Percentiles rank a stretch among this genome's conserved stretches.
These are phyloP conservation scores for Phyllosticta capitalensis DNA, from an alignment of 2,329 filamentous ascomycete genomes.

Conservation along the genomic window DNA sequence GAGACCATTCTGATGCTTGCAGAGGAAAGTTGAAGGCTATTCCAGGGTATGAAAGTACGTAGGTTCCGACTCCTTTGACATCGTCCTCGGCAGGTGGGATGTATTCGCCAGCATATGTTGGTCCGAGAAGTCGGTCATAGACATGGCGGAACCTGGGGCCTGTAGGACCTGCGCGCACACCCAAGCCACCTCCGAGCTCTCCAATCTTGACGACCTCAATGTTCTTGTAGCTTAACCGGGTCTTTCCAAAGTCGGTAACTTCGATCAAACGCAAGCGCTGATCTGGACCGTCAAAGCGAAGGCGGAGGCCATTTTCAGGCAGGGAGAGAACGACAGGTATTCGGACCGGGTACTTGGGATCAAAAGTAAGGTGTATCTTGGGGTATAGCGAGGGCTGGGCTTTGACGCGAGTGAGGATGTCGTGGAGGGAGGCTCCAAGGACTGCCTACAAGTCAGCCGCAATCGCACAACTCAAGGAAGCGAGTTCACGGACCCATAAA, in stretches of 20 bases:
- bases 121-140: slow-evolving; percentile 87
- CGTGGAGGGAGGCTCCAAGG: slow-evolving; percentile 84
- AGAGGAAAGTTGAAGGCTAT: slow-evolving; percentile 88
- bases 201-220: slow-evolving; percentile 64
- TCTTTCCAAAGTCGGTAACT: slow-evolving; percentile 80
- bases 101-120: slow-evolving; percentile 90
- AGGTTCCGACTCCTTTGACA: slow-evolving; percentile 54
- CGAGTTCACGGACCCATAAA: slow-evolving; percentile 27
- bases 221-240: slow-evolving; percentile 70
- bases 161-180: slow-evolving; percentile 24
- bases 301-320: slow-evolving; percentile 74
- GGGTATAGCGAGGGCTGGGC: slow-evolving; percentile 76
- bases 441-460: slow-evolving; percentile 39
- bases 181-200: slow-evolving; percentile 15
- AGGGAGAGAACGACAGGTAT: slow-evolving; percentile 68
- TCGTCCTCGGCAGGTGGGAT: slow-evolving; percentile 51
- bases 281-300: slow-evolving; percentile 89
- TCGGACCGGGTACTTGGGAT: slow-evolving; percentile 61
- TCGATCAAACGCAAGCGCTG: slow-evolving; percentile 88
- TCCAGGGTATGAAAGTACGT: slow-evolving; percentile 88
- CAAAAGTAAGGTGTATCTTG: slow-evolving; percentile 73
- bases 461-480: not conserved
- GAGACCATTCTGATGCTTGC: slow-evolving; percentile 62
- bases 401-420: slow-evolving; percentile 79
- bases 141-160: slow-evolving; percentile 81